Evolutionary conservation across 2,329 filamentous ascomycete genomes (phyloP).

Genomic region (Akanthomyces muscarius): DNA sequence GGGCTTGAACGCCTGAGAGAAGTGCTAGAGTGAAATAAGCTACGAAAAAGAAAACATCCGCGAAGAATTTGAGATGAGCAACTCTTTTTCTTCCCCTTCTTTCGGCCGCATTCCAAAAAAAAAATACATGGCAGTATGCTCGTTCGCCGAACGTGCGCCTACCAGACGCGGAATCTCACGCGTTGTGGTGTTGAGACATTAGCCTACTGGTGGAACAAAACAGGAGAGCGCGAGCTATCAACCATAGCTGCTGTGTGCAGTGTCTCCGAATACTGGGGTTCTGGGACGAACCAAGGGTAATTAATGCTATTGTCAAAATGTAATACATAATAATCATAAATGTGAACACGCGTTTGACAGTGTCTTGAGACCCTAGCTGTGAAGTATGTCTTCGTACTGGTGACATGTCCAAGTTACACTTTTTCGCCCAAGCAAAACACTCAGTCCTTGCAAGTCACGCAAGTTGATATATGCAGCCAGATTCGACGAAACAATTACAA

Average conservation of each 20-base stretch:
- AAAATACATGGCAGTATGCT: too few relatives aligned
- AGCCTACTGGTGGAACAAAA: too few relatives aligned
- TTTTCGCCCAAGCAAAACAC: too few relatives aligned
- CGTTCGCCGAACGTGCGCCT: too few relatives aligned
- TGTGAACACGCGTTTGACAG: neutral
- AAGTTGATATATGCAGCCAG: too few relatives aligned
- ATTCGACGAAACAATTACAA: too few relatives aligned
- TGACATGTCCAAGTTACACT: too few relatives aligned
- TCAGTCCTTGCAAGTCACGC: too few relatives aligned
- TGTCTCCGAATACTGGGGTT: neutral
- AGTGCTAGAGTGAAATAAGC: neutral
- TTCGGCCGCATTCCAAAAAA: neutral
- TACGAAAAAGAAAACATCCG: neutral
- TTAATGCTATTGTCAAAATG: neutral
- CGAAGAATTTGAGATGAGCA: neutral
- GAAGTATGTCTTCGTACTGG: neutral
- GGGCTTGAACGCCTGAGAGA: slow-evolving; percentile 21
- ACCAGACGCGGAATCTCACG: too few relatives aligned
- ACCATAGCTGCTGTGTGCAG: neutral
- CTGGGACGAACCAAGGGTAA: too few relatives aligned
- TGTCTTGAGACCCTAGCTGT: neutral
- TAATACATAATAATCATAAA: neutral
- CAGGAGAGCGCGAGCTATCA: too few relatives aligned
- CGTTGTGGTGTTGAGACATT: too few relatives aligned
- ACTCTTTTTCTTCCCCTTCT: neutral